phyloP scores from a whole-genome alignment of 2,329 filamentous ascomycete species.

The Pseudogymnoascus verrucosus region DNA sequence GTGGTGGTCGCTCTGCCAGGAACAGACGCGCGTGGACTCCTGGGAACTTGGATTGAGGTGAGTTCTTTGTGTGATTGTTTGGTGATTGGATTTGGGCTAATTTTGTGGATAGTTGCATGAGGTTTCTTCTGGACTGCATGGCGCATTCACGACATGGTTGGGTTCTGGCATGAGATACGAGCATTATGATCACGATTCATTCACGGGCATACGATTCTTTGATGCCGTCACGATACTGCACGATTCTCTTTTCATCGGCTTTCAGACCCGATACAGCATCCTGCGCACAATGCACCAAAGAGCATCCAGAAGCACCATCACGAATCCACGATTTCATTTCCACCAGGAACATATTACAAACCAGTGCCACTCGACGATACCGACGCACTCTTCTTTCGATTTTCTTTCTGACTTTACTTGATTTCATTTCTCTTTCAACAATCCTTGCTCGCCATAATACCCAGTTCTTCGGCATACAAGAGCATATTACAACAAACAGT shows the following conservation, averaged over 20 bases:
- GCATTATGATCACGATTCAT: not conserved
- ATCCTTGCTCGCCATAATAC: too few species aligned
- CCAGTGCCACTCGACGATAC: not conserved
- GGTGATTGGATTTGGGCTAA: not conserved
- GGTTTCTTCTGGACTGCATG: not conserved
- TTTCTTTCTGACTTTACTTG: not conserved
- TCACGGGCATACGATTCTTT: not conserved
- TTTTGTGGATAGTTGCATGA: not conserved
- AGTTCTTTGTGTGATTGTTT: not conserved
- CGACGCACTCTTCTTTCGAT: not conserved
- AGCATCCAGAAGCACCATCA: not conserved
- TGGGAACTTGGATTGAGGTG: not conserved
- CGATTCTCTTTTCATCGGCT: not conserved
- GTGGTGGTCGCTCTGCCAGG: not conserved
- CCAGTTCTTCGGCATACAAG: too few species aligned
- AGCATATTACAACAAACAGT: too few species aligned
- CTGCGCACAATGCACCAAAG: not conserved
- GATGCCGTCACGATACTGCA: not conserved
- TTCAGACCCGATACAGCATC: not conserved
- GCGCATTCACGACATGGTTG: not conserved
- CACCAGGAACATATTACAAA: not conserved
- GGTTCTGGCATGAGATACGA: not conserved
- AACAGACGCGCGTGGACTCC: not conserved
- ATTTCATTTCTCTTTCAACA: too few species aligned
- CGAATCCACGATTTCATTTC: not conserved